Evolutionary conservation across 2,329 filamentous ascomycete species (phyloP).

Genomic region (Fonsecaea pedrosoi): DNA sequence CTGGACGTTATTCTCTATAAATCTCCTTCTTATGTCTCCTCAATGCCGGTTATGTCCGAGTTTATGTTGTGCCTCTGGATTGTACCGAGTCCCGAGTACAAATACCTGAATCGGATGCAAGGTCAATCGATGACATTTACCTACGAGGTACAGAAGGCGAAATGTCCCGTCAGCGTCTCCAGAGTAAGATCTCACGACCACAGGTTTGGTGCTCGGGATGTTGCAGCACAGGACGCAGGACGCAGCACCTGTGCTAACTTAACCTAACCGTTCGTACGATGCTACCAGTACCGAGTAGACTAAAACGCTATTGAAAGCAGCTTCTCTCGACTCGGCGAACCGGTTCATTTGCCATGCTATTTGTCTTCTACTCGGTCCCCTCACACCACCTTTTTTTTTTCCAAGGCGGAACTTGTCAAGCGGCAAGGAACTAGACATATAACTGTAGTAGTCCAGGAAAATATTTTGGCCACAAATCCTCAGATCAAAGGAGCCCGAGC

Average conservation of each 20-base stretch:
- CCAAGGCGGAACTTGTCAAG: not conserved
- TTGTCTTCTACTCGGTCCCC: not conserved
- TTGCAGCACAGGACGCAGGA: not conserved
- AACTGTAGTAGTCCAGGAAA: not conserved
- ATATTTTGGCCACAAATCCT: no score
- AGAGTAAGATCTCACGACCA: constrained; percentile 17
- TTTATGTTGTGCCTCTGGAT: not conserved
- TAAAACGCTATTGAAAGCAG: not conserved
- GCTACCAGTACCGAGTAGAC: constrained; percentile 19
- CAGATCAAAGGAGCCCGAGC: not conserved
- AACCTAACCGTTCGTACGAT: constrained; percentile 1
- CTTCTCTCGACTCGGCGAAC: not conserved
- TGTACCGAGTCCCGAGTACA: no score
- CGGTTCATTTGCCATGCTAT: not conserved
- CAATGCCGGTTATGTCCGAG: no score
- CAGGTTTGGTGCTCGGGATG: not conserved
- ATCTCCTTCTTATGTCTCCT: no score
- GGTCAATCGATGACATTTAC: not conserved
- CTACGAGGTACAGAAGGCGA: constrained; percentile 2
- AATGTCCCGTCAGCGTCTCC: constrained; percentile 17
- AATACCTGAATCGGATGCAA: not conserved
- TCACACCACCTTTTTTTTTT: constrained; percentile 1
- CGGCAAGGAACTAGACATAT: not conserved
- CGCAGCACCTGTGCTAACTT: not conserved
- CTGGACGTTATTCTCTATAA: not conserved